These are phyloP conservation scores for Trapa incisa DNA, from an alignment of 345 rosid genomes.

Conservation along the genomic window DNA sequence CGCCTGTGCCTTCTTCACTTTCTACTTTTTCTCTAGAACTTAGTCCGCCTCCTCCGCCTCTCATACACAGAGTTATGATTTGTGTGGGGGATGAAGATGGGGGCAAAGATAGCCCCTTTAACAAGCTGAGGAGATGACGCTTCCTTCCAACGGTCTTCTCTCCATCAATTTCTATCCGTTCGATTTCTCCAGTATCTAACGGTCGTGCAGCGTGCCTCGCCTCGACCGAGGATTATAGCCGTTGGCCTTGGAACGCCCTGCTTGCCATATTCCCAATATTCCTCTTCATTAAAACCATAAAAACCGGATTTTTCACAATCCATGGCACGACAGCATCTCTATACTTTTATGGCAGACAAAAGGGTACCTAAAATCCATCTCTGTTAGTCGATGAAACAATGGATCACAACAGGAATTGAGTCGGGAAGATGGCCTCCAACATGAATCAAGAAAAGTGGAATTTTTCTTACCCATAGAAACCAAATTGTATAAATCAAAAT, in stretches of 20 bases:
- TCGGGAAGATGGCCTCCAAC: no score
- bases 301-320: no score
- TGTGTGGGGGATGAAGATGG: slow-evolving; percentile 2
- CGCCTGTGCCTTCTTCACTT: not conserved
- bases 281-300: not conserved
- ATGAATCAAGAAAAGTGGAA: no score
- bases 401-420: no score
- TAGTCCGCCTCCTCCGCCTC: slow-evolving; percentile 2
- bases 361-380: no score
- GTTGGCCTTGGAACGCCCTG: slow-evolving; percentile 32
- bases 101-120: slow-evolving; percentile 10
- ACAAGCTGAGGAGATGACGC: slow-evolving; percentile 28
- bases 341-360: no score
- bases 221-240: slow-evolving; percentile 23
- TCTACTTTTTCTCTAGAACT: not conserved
- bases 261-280: not conserved
- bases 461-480: not conserved
- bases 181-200: slow-evolving; percentile 31
- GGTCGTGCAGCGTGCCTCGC: slow-evolving; percentile 4
- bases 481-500: not conserved
- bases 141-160: slow-evolving; percentile 53
- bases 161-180: slow-evolving; percentile 21
- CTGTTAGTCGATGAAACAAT: no score
- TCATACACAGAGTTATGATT: not conserved
- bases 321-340: no score